A percentile compares a stretch with the other conserved stretches of the same genome.
Evolutionary conservation across 768 basidiomycete species (phyloP).

Genomic region (Serendipita sp.): DNA sequence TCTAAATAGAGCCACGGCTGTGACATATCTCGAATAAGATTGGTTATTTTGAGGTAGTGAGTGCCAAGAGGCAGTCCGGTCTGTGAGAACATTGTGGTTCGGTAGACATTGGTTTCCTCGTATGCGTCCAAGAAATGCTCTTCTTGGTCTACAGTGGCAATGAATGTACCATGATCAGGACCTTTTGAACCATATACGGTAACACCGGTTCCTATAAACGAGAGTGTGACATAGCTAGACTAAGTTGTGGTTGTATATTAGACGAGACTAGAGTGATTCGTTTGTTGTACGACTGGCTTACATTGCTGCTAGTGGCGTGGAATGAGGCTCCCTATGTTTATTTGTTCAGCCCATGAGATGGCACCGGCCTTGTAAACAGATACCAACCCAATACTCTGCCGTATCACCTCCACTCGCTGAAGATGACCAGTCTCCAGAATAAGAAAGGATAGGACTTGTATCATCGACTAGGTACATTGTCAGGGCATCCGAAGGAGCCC

Average conservation of each 20-base stretch:
- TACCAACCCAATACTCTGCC: not conserved
- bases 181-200: not conserved
- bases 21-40: not conserved
- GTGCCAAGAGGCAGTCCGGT: not conserved
- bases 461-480: not conserved
- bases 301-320: not conserved
- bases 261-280: not conserved
- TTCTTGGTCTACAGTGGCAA: not conserved
- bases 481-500: not conserved
- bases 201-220: not conserved
- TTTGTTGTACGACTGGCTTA: not conserved
- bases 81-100: not conserved
- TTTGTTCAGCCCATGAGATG: not conserved
- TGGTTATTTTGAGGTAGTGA: not conserved
- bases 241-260: not conserved
- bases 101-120: not conserved
- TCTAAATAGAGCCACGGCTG: slow-evolving; percentile 1
- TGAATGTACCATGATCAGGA: not conserved
- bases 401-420: not conserved
- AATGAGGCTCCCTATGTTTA: not conserved
- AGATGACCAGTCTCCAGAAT: not conserved
- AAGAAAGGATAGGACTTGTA: not conserved
- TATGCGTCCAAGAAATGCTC: not conserved
- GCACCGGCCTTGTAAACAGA: not conserved
- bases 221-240: not conserved